Evolutionary conservation across 768 basidiomycete genomes (phyloP), one percentile per base, ranked within the genome.

Genomic region (Kwoniella dejecticola): DNA sequence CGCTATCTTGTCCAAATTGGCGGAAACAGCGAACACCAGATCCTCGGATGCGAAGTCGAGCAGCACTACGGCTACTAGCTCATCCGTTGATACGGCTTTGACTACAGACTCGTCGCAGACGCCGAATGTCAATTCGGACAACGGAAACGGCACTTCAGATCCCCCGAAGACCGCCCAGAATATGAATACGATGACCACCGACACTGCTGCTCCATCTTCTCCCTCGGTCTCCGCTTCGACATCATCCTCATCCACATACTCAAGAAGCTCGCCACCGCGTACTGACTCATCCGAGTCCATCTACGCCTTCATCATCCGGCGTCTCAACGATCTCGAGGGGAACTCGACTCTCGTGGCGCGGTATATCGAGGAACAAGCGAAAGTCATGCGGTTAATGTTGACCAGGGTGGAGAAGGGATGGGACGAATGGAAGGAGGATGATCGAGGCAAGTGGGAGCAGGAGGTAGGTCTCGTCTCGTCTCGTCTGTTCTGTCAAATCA

Each of bases 261-360:
- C 58, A 13, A 60, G 59, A 21, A 49, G 30, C 17, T 19, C 57
- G 3, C 63, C 69, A 19, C 64, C 70, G 3, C 52, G 66, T 30
- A 66, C 73, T 1, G 76, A 75, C 36, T 73, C 71, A 5, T 75
- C 75, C 7, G 96, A 99, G 76, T 94, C 91, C 1, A 93, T 99
- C 66, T 98, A 96, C 71, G 88, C 92, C 7, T 90, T 88, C 12
- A 99, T 98, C 68, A 94, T 94, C 86, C 95, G 96, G 68, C 87
- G 93, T 6, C 83, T 99, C 11, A 85, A 85, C 2, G 85, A 86
- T 5, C 83, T 98, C 13, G 94, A 98, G 77, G 84, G 84, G 8
- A 96, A 94, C 69, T 89, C 92, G 48, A 90, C 90, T 0, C 82
- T 97, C 3, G 88, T 90, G 44, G 84, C 87, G 21, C 79, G 86